These are phyloP conservation scores for Puccinellia tenuiflora DNA, from an alignment of 176 grass and related monocot genomes.

Conservation along the genomic window DNA sequence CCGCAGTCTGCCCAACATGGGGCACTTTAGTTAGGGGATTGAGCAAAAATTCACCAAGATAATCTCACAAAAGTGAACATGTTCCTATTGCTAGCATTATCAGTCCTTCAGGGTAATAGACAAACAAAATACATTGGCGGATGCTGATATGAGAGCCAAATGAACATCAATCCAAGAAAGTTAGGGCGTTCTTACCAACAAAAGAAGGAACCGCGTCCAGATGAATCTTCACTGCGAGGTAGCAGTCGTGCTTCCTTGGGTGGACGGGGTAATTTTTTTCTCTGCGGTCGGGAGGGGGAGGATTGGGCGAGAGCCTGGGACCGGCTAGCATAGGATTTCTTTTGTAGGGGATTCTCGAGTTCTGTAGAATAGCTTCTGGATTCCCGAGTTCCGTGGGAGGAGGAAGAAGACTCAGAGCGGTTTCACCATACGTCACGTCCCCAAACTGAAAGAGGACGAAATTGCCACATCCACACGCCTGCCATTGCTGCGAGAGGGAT, in stretches of 20 bases:
- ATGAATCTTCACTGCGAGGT: background rate
- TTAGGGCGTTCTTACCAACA: background rate
- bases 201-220: background rate
- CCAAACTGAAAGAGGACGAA: background rate
- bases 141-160: background rate
- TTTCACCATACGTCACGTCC: background rate
- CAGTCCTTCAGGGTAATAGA: background rate
- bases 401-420: background rate
- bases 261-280: background rate
- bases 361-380: background rate
- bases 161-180: background rate
- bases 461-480: background rate
- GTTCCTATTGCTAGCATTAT: background rate
- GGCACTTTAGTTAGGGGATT: background rate
- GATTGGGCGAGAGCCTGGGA: background rate
- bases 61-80: background rate
- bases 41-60: background rate
- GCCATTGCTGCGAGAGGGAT: too few relatives aligned
- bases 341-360: background rate
- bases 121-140: background rate
- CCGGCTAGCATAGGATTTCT: too few relatives aligned
- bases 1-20: background rate
- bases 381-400: background rate
- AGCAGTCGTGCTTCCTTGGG: background rate
- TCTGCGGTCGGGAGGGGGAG: background rate